Percentiles rank a stretch among this genome's conserved stretches.
phyloP scores from a whole-genome alignment of 1,284 basidiomycete species.

The Melampsora medusae region DNA sequence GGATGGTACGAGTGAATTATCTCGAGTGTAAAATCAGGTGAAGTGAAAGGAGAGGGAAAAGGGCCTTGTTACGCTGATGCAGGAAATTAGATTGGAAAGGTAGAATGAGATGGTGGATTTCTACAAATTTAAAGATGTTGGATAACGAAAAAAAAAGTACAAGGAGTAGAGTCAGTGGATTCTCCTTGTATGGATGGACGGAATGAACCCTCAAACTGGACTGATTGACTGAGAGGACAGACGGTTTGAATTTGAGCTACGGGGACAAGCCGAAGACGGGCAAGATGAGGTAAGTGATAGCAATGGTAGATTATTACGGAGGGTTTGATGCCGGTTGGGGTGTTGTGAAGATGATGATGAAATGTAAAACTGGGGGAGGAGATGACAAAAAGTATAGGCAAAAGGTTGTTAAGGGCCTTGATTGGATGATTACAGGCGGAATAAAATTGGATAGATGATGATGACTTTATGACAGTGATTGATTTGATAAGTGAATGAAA shows the following conservation, averaged over 20 bases:
- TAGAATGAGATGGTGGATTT: slow-evolving; percentile 3
- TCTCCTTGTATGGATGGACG: neutral
- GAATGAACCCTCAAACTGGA: neutral
- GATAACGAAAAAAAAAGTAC: neutral
- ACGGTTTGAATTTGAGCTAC: neutral
- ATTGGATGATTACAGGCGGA: neutral
- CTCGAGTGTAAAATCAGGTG: neutral
- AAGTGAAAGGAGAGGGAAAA: neutral
- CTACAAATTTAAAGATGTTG: neutral
- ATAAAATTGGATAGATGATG: neutral
- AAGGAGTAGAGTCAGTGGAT: neutral
- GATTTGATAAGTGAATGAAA: too few species aligned
- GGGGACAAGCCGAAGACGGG: neutral
- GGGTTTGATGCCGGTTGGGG: slow-evolving; percentile 11
- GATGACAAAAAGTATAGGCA: neutral
- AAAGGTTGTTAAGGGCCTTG: neutral
- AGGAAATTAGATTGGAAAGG: neutral
- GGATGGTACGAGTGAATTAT: neutral
- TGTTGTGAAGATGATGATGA: neutral
- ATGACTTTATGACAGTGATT: neutral
- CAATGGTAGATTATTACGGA: slow-evolving; percentile 10
- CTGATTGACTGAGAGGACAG: neutral
- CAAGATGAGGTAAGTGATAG: neutral
- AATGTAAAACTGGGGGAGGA: slow-evolving; percentile 3
- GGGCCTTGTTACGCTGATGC: neutral